Conservation (phyloP, 345 rosid species). For the Punica granatum region DNA sequence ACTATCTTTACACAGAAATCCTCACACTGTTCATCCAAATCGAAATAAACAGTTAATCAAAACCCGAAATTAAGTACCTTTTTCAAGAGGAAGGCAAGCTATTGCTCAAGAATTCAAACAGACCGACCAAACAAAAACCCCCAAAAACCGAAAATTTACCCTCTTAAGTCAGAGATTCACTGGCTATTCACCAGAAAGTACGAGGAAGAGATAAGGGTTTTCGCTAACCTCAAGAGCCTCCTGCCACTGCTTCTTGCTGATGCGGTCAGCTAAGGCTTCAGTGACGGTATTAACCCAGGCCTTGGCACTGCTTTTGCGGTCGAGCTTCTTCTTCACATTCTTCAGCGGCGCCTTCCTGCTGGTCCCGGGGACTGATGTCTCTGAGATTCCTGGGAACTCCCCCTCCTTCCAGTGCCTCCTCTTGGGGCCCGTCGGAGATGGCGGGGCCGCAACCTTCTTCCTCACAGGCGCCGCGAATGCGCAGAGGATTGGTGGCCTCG, state of each 20-base stretch:
- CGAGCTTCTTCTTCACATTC: constrained; percentile 67
- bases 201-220: too few relatives aligned
- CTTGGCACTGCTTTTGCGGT: constrained; percentile 48
- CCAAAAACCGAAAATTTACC: too few relatives aligned
- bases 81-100: neutral
- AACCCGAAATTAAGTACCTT: neutral
- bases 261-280: constrained; percentile 63
- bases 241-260: constrained; percentile 70
- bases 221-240: constrained; percentile 64
- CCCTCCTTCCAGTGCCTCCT: constrained; percentile 74
- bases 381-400: constrained; percentile 64
- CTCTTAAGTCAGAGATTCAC: neutral
- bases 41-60: neutral
- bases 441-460: constrained; percentile 14
- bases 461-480: constrained; percentile 13
- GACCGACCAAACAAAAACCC: too few relatives aligned
- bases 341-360: constrained; percentile 47
- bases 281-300: constrained; percentile 85
- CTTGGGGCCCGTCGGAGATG: constrained; percentile 25
- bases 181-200: neutral
- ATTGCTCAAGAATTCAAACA: too few relatives aligned
- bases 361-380: constrained; percentile 14
- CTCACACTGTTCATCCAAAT: neutral
- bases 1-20: neutral
- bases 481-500: constrained; percentile 15